A percentile compares a stretch with the other conserved stretches of the same genome.
Evolutionary conservation across 441 rosid genomes (phyloP).

Genomic region (Populus hybrid): DNA sequence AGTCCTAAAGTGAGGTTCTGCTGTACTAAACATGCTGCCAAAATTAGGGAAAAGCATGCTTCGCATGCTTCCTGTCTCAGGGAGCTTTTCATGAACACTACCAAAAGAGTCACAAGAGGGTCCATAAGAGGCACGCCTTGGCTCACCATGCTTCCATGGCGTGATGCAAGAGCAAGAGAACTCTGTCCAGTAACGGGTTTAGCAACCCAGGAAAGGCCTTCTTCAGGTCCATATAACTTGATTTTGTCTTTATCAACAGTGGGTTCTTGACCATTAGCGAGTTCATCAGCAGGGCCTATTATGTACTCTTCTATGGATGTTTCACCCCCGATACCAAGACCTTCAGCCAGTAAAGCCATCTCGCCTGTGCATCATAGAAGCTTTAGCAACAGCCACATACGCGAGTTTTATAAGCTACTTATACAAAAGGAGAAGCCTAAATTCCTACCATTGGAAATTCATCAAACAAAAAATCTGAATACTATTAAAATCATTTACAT

Average conservation of each 20-base stretch:
- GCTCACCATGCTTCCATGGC: slow-evolving; percentile 70
- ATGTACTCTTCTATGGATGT: slow-evolving; percentile 64
- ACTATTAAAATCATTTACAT: not conserved
- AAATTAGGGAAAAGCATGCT: slow-evolving; percentile 88
- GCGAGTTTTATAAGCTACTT: not conserved
- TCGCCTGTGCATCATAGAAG: slow-evolving; percentile 47
- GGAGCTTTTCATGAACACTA: slow-evolving; percentile 90
- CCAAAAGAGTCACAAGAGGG: slow-evolving; percentile 92
- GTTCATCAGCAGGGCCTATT: slow-evolving; percentile 45
- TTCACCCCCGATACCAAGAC: slow-evolving; percentile 70
- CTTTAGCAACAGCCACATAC: slow-evolving; percentile 8
- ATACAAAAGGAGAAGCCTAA: not conserved
- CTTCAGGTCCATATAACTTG: slow-evolving; percentile 68
- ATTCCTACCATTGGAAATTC: not conserved
- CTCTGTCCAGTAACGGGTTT: slow-evolving; percentile 69
- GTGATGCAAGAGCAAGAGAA: slow-evolving; percentile 56
- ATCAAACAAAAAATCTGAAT: not conserved
- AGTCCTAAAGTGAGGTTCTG: slow-evolving; percentile 57
- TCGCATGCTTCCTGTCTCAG: slow-evolving; percentile 77
- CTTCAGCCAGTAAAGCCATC: slow-evolving; percentile 78
- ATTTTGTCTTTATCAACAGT: slow-evolving; percentile 53
- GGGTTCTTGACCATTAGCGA: slow-evolving; percentile 35
- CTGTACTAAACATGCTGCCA: slow-evolving; percentile 94
- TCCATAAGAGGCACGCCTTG: slow-evolving; percentile 62
- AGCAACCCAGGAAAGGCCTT: slow-evolving; percentile 85